Evolutionary conservation across 2,329 filamentous ascomycete species (phyloP), one percentile per base, ranked within the genome.

Genomic region (Xylaria arbuscula): DNA sequence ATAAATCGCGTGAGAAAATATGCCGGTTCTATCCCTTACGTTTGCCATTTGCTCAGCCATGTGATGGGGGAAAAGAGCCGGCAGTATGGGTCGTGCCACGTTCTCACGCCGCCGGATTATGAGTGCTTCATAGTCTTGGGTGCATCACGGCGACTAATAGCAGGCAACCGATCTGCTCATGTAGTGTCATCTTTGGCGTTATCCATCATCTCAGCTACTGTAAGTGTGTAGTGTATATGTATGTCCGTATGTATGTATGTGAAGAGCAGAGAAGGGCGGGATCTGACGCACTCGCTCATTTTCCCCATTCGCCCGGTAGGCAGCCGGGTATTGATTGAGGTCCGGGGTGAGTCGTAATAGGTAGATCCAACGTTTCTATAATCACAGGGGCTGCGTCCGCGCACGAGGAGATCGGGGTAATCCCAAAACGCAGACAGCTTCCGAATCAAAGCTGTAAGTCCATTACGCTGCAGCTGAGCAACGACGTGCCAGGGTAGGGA

Each of bases 71-170:
- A 66, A 45, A n/a, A 38, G 36, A 59, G 48, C 38, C 38, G 57
- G 55, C 17, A 59, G 61, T 48, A 64, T 48, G 62, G 51, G 56
- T 69, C 34, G 64, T 69, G 67, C 67, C 59, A 69, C 67, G 67
- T 66, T 55, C 63, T 60, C 48, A 48, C 34, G 28, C 63, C 48
- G 42, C 45, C 53, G 38, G 48, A 34, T 48, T 62, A 36, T 56
- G 45, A 61, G 22, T 50, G 54, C 42, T 48, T 40, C 40, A 45
- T 36, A 36, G 55, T 61, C 55, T 57, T 51, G 55, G 58, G 47
- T 48, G 34, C 59, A 54, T 56, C 45, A 57, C 19, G 54, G 54
- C 45, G 45, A 57, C 62, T 50, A 64, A 57, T 64, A 19, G 54
- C 62, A 22, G n/a, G 53, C 62, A 48, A 53, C 53, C 45, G 62